Conservation (phyloP, 257 asterid genomes). For the Jacaranda copaia region DNA sequence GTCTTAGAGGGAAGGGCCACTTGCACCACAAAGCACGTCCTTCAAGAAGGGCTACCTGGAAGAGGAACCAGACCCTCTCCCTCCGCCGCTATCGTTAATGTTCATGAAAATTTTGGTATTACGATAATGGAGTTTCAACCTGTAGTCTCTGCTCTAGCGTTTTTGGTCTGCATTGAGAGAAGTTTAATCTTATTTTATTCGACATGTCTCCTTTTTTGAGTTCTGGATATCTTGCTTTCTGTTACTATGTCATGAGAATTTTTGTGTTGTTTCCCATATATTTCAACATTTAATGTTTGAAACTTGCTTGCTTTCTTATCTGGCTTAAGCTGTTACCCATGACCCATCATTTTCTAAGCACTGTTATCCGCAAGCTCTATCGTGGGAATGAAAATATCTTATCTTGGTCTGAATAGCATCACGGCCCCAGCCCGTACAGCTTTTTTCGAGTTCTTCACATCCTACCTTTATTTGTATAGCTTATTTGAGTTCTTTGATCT, state of each 20-base stretch:
- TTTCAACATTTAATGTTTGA: background rate
- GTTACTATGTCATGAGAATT: conserved; percentile 7
- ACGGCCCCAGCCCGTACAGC: background rate
- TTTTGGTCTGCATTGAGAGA: background rate
- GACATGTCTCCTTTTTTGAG: background rate
- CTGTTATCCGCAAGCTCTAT: background rate
- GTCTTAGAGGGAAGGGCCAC: too few relatives aligned
- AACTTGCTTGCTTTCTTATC: background rate
- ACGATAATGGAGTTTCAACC: too few relatives aligned
- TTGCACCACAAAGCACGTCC: too few relatives aligned
- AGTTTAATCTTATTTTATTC: conserved; percentile 10
- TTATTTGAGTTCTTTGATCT: too few relatives aligned
- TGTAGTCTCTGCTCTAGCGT: conserved; percentile 17
- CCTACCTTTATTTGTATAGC: too few relatives aligned
- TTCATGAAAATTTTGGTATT: too few relatives aligned
- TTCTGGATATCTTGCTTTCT: background rate
- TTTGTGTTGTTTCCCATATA: background rate
- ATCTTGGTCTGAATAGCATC: background rate
- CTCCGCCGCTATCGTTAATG: too few relatives aligned
- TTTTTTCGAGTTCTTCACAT: background rate
- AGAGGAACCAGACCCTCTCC: too few relatives aligned
- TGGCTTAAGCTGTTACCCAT: background rate
- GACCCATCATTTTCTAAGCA: background rate
- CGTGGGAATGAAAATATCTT: background rate
- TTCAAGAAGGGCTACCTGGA: too few relatives aligned